Conservation (phyloP, 495 filamentous ascomycete species). For the Hypoxylon crocopeplum region DNA sequence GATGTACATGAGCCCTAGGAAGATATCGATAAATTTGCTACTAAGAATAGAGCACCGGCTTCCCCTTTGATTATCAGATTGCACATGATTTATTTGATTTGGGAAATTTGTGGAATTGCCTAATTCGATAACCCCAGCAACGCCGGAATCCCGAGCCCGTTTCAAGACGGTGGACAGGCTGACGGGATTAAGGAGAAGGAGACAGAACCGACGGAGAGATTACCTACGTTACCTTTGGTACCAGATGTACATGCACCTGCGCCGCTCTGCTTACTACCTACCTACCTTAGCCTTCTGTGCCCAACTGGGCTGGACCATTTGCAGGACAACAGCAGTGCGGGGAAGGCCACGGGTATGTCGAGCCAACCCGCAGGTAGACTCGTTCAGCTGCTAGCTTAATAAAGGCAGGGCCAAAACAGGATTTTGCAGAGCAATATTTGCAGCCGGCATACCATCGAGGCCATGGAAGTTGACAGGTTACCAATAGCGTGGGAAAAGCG, state of each 20-base stretch:
- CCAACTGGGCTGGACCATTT: constrained; percentile 7
- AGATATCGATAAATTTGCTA: constrained; percentile 19
- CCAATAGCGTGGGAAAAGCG: constrained; percentile 8
- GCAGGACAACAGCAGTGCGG: constrained; percentile 3
- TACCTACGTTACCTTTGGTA: neutral
- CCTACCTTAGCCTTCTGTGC: neutral
- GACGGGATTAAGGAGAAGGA: neutral
- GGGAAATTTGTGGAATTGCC: constrained; percentile 5
- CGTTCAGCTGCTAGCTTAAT: constrained; percentile 29
- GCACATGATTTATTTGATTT: constrained; percentile 4
- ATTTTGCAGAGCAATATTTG: constrained; percentile 17
- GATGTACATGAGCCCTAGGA: constrained; percentile 19
- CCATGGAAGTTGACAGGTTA: constrained; percentile 11
- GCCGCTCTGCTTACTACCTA: constrained; percentile 15
- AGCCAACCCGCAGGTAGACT: constrained; percentile 17
- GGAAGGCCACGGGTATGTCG: constrained; percentile 21
- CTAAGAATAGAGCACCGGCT: constrained; percentile 25
- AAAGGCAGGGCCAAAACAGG: constrained; percentile 21
- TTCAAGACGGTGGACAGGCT: too few species aligned
- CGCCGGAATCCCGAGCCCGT: neutral
- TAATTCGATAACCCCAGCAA: too few species aligned
- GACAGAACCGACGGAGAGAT: neutral
- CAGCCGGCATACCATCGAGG: constrained; percentile 10
- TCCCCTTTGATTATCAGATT: neutral
- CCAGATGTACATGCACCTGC: neutral